Evolutionary conservation across 768 basidiomycete genomes (phyloP).

Genomic region (Boletus pseudo-olivaceus): DNA sequence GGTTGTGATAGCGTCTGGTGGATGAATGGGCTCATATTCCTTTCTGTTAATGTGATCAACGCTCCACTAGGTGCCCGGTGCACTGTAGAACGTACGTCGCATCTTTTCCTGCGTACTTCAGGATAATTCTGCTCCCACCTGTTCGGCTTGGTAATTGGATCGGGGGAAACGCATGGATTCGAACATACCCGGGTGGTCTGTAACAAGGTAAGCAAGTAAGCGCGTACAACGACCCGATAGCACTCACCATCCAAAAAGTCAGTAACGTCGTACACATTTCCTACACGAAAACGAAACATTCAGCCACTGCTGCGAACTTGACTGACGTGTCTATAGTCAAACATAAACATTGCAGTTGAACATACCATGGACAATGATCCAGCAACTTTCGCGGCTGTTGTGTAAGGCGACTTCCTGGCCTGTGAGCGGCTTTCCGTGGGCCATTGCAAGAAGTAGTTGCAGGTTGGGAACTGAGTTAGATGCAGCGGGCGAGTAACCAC

Average conservation of each 20-base stretch:
- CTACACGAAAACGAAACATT: conserved; percentile 31
- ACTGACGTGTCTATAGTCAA: not conserved
- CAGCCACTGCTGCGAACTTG: not conserved
- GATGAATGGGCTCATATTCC: conserved; percentile 89
- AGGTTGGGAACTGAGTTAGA: not conserved
- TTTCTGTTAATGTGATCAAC: conserved; percentile 37
- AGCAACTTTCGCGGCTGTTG: conserved; percentile 59
- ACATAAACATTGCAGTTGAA: not conserved
- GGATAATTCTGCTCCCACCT: conserved; percentile 81
- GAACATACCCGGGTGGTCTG: conserved; percentile 61
- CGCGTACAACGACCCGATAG: not conserved
- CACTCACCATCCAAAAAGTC: conserved; percentile 68
- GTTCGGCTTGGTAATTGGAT: conserved; percentile 5
- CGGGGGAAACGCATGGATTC: not conserved
- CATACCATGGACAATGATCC: conserved; percentile 83
- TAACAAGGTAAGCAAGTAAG: not conserved
- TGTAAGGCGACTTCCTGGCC: conserved; percentile 53
- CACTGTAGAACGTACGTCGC: conserved; percentile 59
- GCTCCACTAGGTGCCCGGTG: not conserved
- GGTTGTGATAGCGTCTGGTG: conserved; percentile 73
- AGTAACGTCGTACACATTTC: conserved; percentile 75
- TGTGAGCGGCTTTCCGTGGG: conserved; percentile 30
- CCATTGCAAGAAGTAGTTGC: conserved; percentile 8
- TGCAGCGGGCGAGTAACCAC: not conserved
- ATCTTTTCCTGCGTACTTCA: conserved; percentile 88